Conservation (phyloP, 352 stramenopile genomes). For the Pythium brachiatum region DNA sequence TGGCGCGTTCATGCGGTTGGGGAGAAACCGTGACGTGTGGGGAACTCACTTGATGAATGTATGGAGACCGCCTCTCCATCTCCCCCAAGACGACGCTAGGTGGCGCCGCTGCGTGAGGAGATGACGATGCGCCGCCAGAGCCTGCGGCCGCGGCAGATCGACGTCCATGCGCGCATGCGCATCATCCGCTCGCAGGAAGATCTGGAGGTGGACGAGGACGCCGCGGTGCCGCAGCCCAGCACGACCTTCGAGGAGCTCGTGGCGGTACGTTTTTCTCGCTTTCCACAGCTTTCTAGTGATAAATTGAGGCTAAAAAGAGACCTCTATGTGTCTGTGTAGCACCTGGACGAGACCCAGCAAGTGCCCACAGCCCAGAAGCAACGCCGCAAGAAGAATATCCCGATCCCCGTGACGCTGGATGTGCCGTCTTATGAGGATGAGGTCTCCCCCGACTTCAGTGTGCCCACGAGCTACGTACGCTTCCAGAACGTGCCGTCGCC, state of each 20-base stretch:
- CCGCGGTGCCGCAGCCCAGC: constrained; percentile 30
- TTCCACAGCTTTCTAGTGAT: background rate
- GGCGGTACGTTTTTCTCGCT: constrained; percentile 35
- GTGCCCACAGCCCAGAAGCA: constrained; percentile 37
- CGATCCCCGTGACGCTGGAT: constrained; percentile 75
- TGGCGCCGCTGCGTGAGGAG: background rate
- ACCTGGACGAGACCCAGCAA: constrained; percentile 52
- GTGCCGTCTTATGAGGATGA: constrained; percentile 67
- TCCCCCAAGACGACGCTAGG: background rate
- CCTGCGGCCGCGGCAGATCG: constrained; percentile 83
- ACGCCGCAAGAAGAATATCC: constrained; percentile 82
- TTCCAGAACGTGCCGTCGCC: constrained; percentile 63
- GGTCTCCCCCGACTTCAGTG: constrained; percentile 63
- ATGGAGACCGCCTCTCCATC: constrained; percentile 1
- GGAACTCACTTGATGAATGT: constrained; percentile 8
- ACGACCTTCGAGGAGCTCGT: constrained; percentile 77
- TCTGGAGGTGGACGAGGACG: constrained; percentile 68
- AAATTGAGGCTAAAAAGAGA: background rate
- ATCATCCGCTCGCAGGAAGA: constrained; percentile 83
- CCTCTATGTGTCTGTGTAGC: constrained; percentile 30
- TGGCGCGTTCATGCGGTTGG: too few relatives aligned
- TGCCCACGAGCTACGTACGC: constrained; percentile 78
- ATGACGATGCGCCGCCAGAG: constrained; percentile 73
- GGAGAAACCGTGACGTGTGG: too few relatives aligned
- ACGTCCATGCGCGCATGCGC: constrained; percentile 83